Percentiles rank a stretch among this genome's conserved stretches.
Conservation (phyloP, 495 filamentous ascomycete species). For the Pseudotulostoma volvatum region DNA sequence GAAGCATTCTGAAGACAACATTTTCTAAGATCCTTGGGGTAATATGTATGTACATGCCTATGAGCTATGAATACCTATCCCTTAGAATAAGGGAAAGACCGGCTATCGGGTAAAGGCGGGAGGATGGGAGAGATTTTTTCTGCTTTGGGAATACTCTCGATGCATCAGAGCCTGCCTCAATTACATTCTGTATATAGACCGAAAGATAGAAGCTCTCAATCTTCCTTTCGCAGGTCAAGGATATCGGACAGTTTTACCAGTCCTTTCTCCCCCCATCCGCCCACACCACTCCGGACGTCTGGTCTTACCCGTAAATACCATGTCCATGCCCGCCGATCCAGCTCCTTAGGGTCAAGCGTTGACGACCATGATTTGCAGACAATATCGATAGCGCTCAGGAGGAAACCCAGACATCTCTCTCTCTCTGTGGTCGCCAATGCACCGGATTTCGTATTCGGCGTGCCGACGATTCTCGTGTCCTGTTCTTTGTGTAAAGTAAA, state of each 20-base stretch:
- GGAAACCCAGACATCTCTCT: constrained; percentile 45
- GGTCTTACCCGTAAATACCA: constrained; percentile 69
- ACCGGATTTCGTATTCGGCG: constrained; percentile 5
- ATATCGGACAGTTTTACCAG: constrained; percentile 48
- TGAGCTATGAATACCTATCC: too few species aligned
- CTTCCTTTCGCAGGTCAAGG: constrained; percentile 28
- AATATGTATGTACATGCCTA: too few species aligned
- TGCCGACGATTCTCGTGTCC: not conserved
- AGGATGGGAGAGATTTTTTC: too few species aligned
- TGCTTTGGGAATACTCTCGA: too few species aligned
- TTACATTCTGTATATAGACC: too few species aligned
- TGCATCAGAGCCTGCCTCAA: too few species aligned
- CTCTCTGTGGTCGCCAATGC: constrained; percentile 31
- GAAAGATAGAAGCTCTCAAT: not conserved
- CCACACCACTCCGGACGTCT: constrained; percentile 49
- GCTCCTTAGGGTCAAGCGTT: constrained; percentile 37
- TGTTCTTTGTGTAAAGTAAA: constrained; percentile 1
- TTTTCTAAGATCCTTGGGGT: too few species aligned
- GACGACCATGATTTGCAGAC: constrained; percentile 55
- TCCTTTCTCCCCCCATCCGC: constrained; percentile 71
- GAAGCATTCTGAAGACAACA: too few species aligned
- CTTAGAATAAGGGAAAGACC: too few species aligned
- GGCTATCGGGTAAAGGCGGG: too few species aligned
- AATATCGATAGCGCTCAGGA: constrained; percentile 50
- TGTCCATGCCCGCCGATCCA: constrained; percentile 59